Percentiles rank a stretch among this genome's conserved stretches.
Conservation (phyloP, 306 rosid genomes). For the Urtica urens region DNA sequence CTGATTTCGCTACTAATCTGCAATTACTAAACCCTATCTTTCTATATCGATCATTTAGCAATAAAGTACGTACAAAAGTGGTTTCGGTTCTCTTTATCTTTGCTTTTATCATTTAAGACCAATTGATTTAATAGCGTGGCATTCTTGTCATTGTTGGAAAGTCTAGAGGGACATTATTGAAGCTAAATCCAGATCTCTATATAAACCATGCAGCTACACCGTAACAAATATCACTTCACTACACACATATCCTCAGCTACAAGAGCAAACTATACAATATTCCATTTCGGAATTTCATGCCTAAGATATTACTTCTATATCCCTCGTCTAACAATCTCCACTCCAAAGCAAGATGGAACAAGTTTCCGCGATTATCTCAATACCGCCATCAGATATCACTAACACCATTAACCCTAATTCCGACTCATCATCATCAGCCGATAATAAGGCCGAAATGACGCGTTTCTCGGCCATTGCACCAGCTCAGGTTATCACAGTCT, state of each 20-base stretch:
- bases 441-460: constrained; percentile 16
- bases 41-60: too few species aligned
- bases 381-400: too few species aligned
- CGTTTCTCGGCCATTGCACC: constrained; percentile 35
- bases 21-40: too few species aligned
- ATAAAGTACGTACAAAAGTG: neutral
- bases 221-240: neutral
- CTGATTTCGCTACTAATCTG: too few species aligned
- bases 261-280: too few species aligned
- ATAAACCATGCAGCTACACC: neutral
- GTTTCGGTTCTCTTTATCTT: neutral
- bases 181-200: constrained; percentile 1
- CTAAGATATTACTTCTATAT: neutral
- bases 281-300: neutral
- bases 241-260: too few species aligned
- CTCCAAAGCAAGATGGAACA: neutral
- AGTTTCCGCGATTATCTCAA: too few species aligned
- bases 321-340: neutral
- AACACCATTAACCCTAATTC: too few species aligned
- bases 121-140: constrained; percentile 3
- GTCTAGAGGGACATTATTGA: constrained; percentile 9
- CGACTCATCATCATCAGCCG: constrained; percentile 1
- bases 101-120: neutral
- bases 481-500: constrained; percentile 1
- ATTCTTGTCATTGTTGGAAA: constrained; percentile 9